These are phyloP conservation scores for Diaporthe citri DNA, from an alignment of 2,329 filamentous ascomycete genomes.

Conservation along the genomic window DNA sequence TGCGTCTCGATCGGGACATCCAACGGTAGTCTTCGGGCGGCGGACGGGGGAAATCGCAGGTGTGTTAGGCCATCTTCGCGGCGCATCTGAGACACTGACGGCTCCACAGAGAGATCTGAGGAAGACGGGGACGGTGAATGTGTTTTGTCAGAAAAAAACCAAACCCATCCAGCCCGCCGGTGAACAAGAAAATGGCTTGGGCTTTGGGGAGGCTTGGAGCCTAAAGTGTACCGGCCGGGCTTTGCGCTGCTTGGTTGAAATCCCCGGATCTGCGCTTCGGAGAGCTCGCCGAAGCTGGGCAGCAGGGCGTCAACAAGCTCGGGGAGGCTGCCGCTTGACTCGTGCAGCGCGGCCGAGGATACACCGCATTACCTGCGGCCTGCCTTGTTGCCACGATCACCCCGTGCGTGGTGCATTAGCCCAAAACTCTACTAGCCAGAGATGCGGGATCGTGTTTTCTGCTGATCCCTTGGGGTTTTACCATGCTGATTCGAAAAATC, in stretches of 20 bases:
- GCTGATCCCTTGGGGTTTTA: constrained; percentile 9
- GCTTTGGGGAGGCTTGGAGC: constrained; percentile 11
- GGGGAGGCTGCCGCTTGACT: constrained; percentile 6
- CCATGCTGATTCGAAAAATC: constrained; percentile 5
- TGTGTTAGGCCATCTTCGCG: constrained; percentile 21
- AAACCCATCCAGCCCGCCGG: background rate
- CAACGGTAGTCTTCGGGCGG: background rate
- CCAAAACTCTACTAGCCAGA: background rate
- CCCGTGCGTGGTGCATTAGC: constrained; percentile 27
- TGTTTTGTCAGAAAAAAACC: background rate
- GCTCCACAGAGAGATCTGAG: background rate
- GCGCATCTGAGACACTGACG: background rate
- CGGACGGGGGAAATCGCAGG: background rate
- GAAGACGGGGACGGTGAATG: background rate
- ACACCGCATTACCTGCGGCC: constrained; percentile 19
- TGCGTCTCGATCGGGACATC: constrained; percentile 9
- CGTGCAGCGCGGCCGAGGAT: constrained; percentile 11
- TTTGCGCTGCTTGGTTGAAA: background rate
- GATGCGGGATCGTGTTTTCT: constrained; percentile 5
- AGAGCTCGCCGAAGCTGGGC: constrained; percentile 28
- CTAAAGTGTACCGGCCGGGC: constrained; percentile 14
- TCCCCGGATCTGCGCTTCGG: constrained; percentile 19
- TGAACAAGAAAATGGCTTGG: background rate
- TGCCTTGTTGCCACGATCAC: constrained; percentile 17
- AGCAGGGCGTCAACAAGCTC: constrained; percentile 24